phyloP scores from a whole-genome alignment of 2,329 filamentous ascomycete genomes.

The Colletotrichum sp. region DNA sequence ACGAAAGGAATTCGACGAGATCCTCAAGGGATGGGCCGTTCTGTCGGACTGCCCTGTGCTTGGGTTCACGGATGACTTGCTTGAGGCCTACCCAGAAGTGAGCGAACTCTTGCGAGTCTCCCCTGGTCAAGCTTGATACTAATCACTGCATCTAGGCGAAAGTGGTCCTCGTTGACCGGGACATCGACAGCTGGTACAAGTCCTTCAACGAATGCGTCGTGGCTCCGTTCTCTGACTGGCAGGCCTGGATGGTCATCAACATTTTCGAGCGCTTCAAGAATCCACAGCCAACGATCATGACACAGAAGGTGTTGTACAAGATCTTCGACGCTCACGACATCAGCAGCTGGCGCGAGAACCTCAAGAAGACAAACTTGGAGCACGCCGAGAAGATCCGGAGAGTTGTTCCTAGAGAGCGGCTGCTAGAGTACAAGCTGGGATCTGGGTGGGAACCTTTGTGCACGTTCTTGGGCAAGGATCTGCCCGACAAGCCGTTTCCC shows the following conservation, averaged over 20 bases:
- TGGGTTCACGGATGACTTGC: constrained; percentile 40
- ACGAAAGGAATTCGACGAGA: constrained; percentile 22
- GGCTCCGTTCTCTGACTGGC: neutral
- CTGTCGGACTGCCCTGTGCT: constrained; percentile 44
- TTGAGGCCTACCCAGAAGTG: constrained; percentile 45
- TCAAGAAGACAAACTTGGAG: neutral
- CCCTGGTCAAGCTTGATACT: neutral
- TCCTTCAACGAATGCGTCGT: neutral
- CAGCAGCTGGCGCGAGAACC: neutral
- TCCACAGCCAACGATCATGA: neutral
- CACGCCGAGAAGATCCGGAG: neutral
- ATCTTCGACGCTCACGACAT: neutral
- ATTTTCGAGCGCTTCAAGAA: neutral
- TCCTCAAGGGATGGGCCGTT: constrained; percentile 28
- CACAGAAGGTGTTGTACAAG: neutral
- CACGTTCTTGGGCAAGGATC: constrained; percentile 37
- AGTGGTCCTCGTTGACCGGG: constrained; percentile 39
- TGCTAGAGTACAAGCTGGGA: constrained; percentile 39
- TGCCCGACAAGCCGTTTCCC: constrained; percentile 36
- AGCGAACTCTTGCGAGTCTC: neutral
- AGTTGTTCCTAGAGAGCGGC: constrained; percentile 6
- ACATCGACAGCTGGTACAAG: constrained; percentile 31
- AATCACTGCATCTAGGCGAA: constrained; percentile 28
- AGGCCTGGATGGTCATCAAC: neutral
- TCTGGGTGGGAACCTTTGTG: constrained; percentile 43